A percentile compares a stretch with the other conserved stretches of the same genome.
Evolutionary conservation across 257 asterid species (phyloP).

Genomic region (Ilex asprella): DNA sequence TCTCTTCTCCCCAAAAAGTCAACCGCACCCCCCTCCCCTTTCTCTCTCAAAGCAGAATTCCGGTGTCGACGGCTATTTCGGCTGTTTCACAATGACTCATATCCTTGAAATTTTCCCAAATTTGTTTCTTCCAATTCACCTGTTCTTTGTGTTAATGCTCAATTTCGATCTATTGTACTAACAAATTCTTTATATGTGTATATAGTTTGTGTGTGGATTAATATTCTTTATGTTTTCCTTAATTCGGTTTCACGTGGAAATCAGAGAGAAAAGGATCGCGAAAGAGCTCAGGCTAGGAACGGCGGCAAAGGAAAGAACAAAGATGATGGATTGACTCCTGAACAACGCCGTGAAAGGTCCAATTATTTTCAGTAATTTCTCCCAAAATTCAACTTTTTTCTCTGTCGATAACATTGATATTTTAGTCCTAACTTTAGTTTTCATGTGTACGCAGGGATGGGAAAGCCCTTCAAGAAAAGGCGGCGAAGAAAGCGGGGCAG

Average conservation of each 20-base stretch:
- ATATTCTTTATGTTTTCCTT: background rate
- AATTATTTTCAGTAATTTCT: no score
- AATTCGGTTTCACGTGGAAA: background rate
- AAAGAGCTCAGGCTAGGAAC: background rate
- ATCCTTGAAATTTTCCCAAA: background rate
- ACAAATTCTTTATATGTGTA: no score
- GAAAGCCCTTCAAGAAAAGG: background rate
- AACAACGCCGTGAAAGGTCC: conserved; percentile 4
- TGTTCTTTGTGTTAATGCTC: background rate
- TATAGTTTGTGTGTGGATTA: no score
- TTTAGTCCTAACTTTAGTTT: no score
- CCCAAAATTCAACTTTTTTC: no score
- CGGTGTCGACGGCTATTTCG: no score
- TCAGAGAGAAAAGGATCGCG: background rate
- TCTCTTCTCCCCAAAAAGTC: no score
- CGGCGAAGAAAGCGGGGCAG: background rate
- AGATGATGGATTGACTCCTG: conserved; percentile 1
- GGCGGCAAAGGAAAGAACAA: conserved; percentile 1
- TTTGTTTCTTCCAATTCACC: background rate
- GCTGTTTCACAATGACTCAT: background rate
- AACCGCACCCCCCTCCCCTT: no score
- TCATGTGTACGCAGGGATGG: background rate
- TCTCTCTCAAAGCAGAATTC: no score
- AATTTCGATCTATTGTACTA: no score
- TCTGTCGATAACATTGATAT: no score